Base-by-base conservation (phyloP, 129 eudicot genomes). In the Tagetes patula region DNA sequence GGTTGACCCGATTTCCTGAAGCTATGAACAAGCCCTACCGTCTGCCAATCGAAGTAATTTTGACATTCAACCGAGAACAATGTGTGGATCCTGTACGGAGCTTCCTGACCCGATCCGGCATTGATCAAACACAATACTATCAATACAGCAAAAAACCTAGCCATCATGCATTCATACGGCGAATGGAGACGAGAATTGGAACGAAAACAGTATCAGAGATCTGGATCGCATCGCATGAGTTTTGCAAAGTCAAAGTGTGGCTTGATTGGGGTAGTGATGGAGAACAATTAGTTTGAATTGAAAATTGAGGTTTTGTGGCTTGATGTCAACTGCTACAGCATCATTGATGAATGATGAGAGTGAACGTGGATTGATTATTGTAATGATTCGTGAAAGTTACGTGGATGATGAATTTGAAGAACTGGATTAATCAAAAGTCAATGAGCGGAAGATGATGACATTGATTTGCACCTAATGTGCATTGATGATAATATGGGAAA, bases 21-120 rank as follows among this genome's bases (percentile, higher is more conserved):
- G 77, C 99, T 94, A 56, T 88, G 90, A 96, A 95, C 90, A 20
- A 95, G 85, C 37, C 99, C 99, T 33, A 95, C 99, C n/a, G 97
- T 91, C 53, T 95, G 99, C 99, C 99, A 95, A 82, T 95, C 99
- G 74, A 95, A 95, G 87, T 95, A 95, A 75, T 95, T 79, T 64
- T 88, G 91, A 75, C 99, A 95, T 84, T 91, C 99, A 38, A 89
- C 92, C 10, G 99, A 95, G 77, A 95, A 95, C 85, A 95, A 80
- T 38, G 99, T 91, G 82, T 95, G 97, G 85, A 95, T 86, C 96
- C 97, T 90, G 73, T 72, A 83, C 32, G 90, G 84, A 37, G 86
- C 76, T 59, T 78, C 67, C 63, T 76, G 82, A 71, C 74, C 83
- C 78, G 65, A 75, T 34, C 82, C 92, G 62, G 49, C 65, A 12